Evolutionary conservation across 768 basidiomycete genomes (phyloP), one percentile per base, ranked within the genome.

Genomic region (Agaricus subrufescens): DNA sequence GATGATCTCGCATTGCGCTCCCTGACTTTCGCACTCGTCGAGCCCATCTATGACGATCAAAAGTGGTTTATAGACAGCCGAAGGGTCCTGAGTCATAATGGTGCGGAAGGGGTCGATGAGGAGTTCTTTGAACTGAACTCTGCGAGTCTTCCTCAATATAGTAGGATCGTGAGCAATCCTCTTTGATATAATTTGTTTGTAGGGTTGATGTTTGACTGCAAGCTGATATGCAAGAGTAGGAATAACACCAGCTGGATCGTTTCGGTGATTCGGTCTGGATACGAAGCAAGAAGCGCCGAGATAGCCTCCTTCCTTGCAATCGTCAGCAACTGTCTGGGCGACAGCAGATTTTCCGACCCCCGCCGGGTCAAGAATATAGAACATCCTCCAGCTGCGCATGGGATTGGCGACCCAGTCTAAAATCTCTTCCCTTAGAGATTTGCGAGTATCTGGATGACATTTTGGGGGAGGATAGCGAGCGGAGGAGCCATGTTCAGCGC

Each of bases 211-310:
- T 19, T 19, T 19, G 19, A 19, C 19, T 19, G 19, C 19, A 19
- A 19, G 19, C 19, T 19, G 19, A 19, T 19, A 19, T 19, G 19
- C 19, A 19, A 19, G 26, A 19, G 56, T 15, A 5, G 51, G 44
- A 23, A 58, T 38, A 45, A 58, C 8, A 42, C 15, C 14, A n/a
- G 11, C 10, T 27, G 10, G 31, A n/a, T 43, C 27, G 27, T 23
- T n/a, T 2, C 38, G 46, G 12, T 52, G 3, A n/a, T 49, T 40
- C 9, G 27, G 11, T n/a, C 54, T 5, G 6, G 54, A 56, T 25
- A 55, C 52, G 44, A 60, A 60, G 50, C 39, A 56, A 1, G 50
- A 30, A 2, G 54, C 58, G 10, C 58, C 58, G 2, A 60, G 46
- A 0, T 19, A 5, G 5, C 44, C 37, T 4, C 27, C 25, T n/a